These are phyloP conservation scores for Colletotrichum incanum DNA, from an alignment of 2,329 filamentous ascomycete species.

Conservation along the genomic window DNA sequence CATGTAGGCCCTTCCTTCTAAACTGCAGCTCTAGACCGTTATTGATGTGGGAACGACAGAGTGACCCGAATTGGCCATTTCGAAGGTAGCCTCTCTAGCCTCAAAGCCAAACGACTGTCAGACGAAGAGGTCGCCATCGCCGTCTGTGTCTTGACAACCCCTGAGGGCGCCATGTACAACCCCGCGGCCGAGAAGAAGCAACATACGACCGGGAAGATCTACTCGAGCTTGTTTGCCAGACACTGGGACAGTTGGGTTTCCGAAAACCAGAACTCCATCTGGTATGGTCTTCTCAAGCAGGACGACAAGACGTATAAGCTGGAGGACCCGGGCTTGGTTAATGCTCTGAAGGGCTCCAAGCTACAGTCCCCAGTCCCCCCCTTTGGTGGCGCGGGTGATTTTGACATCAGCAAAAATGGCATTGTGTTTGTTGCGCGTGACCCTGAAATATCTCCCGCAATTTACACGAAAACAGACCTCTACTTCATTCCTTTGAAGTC, in stretches of 20 bases:
- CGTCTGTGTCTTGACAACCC: slow-evolving; percentile 75
- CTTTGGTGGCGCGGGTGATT: slow-evolving; percentile 86
- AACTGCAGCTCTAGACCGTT: neutral
- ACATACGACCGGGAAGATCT: slow-evolving; percentile 77
- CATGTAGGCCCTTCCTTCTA: slow-evolving; percentile 53
- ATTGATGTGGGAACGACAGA: slow-evolving; percentile 39
- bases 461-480: slow-evolving; percentile 86
- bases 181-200: slow-evolving; percentile 72
- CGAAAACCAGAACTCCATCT: slow-evolving; percentile 80
- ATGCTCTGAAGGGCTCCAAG: slow-evolving; percentile 73
- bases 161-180: slow-evolving; percentile 80
- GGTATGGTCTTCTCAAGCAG: slow-evolving; percentile 75
- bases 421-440: slow-evolving; percentile 84
- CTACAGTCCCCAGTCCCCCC: slow-evolving; percentile 80
- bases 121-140: slow-evolving; percentile 68
- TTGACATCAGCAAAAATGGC: slow-evolving; percentile 78
- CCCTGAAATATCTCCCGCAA: slow-evolving; percentile 77
- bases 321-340: slow-evolving; percentile 66
- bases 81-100: slow-evolving; percentile 69
- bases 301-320: slow-evolving; percentile 59
- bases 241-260: slow-evolving; percentile 88
- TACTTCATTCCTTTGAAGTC: slow-evolving; percentile 79
- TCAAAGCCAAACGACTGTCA: slow-evolving; percentile 70
- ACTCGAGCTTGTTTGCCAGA: slow-evolving; percentile 82
- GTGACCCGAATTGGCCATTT: slow-evolving; percentile 63